These are phyloP conservation scores for Cyclotella choctawhatcheeana DNA, from an alignment of 108 stramenopile genomes.

Conservation along the genomic window DNA sequence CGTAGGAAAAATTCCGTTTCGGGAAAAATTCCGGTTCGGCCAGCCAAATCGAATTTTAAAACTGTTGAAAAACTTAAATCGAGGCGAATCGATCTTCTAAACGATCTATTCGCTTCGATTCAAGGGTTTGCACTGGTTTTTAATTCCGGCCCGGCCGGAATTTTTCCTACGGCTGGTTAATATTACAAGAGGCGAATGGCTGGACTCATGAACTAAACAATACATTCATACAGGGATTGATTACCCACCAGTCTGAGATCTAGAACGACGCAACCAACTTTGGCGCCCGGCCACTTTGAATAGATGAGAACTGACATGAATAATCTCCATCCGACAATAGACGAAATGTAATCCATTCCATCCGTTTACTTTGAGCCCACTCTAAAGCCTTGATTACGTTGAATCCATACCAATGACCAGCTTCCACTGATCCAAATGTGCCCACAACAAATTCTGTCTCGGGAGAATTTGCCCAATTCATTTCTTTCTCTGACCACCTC, in stretches of 20 bases:
- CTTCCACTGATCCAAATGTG: conserved; percentile 18
- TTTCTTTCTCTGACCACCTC: conserved; percentile 2
- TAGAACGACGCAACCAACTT: conserved; percentile 22
- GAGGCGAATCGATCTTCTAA: too few species aligned
- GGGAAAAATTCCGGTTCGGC: too few species aligned
- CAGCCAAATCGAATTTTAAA: too few species aligned
- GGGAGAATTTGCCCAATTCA: conserved; percentile 18
- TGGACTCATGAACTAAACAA: too few species aligned
- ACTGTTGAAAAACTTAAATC: too few species aligned
- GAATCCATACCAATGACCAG: conserved; percentile 27
- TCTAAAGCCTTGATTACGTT: conserved; percentile 19
- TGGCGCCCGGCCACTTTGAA: conserved; percentile 21
- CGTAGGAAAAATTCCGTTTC: too few species aligned
- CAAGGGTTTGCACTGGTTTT: too few species aligned
- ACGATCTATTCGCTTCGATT: too few species aligned
- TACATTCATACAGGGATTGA: not conserved
- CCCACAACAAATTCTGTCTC: conserved; percentile 1
- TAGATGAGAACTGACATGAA: conserved; percentile 20
- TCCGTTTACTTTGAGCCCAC: not conserved
- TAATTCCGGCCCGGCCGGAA: too few species aligned
- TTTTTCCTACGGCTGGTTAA: too few species aligned
- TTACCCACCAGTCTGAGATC: not conserved
- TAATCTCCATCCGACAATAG: conserved; percentile 2
- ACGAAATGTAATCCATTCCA: conserved; percentile 12
- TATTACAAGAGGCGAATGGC: too few species aligned